Evolutionary conservation across 192 early-diverging fungal genomes (phyloP), one percentile per base, ranked within the genome.

Genomic region (Entomortierella chlamydospora): DNA sequence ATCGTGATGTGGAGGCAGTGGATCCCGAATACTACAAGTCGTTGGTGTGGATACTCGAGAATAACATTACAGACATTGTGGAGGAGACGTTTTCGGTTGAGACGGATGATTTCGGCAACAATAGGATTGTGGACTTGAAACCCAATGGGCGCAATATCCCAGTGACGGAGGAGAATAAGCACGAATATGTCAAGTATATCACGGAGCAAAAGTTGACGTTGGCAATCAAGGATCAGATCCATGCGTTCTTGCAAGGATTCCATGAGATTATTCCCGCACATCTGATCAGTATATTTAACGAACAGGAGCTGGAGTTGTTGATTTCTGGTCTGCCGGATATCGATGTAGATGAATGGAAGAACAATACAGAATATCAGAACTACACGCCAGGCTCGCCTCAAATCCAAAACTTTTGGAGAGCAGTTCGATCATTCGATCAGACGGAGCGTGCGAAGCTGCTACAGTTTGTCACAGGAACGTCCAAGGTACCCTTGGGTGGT

Each of bases 271-370:
- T 99, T 73, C 96, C 98, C 1, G 83, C 88, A 55, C 91, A 95
- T 49, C 84, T 99, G 73, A 92, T 98, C 65, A 92, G 93, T 68
- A 99, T 99, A 53, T 98, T 99, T 73, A 98, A 99, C 81, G 98
- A 99, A 82, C 96, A 99, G 84, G 98, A 99, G 83, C 86, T 99
- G 53, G 98, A 99, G 82, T 88, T 99, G 53, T 83, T 99, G 62
- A 99, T 99, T 78, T 98, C 96, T 49, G 98, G 98, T 25, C 83
- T 99, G 85, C 98, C 98, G 4, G 98, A 99, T 68, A 97, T 99
- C 72, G 98, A 99, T 79, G 94, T 99, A 58, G 98, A 99, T 72
- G 98, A 99, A 82, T 98, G 97, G 98, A 95, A 96, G 73, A 99
- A 99, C 84, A 98, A 96, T 84, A 95, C 96, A 15, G 94, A 94